Conservation (phyloP, 2,329 filamentous ascomycete species). For the Tolypocladium amazonense region DNA sequence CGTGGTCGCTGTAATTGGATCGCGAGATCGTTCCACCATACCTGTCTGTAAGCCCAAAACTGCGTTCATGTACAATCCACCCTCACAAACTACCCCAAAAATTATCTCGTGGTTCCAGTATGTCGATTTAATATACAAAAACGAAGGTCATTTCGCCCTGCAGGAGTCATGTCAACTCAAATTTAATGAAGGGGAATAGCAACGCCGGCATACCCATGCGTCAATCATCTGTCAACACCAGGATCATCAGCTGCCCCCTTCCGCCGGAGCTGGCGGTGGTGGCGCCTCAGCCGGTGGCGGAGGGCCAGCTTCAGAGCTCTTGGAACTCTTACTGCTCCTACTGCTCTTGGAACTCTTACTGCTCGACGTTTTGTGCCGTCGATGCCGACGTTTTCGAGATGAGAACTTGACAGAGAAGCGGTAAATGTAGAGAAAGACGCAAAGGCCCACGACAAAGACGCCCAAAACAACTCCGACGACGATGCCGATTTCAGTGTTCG, state of each 20-base stretch:
- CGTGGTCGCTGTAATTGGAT: neutral
- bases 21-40: neutral
- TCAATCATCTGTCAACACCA: neutral
- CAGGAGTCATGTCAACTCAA: neutral
- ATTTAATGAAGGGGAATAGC: no score
- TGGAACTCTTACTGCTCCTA: conserved; percentile 10
- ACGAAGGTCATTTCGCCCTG: neutral
- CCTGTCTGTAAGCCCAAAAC: neutral
- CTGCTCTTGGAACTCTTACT: conserved; percentile 21
- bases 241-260: neutral
- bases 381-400: conserved; percentile 12
- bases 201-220: neutral
- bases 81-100: neutral
- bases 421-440: conserved; percentile 29
- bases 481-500: conserved; percentile 31
- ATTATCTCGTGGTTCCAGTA: neutral
- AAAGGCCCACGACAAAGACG: conserved; percentile 24
- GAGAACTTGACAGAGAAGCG: conserved; percentile 25
- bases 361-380: conserved; percentile 18
- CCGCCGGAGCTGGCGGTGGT: conserved; percentile 1
- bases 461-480: conserved; percentile 30
- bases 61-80: neutral
- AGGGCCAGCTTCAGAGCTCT: conserved; percentile 10
- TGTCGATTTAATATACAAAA: neutral
- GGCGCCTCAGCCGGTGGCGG: conserved; percentile 2